Evolutionary conservation across 139 green algal species (phyloP), one percentile per base, ranked within the genome.

Genomic region (Micromonas pusilla): DNA sequence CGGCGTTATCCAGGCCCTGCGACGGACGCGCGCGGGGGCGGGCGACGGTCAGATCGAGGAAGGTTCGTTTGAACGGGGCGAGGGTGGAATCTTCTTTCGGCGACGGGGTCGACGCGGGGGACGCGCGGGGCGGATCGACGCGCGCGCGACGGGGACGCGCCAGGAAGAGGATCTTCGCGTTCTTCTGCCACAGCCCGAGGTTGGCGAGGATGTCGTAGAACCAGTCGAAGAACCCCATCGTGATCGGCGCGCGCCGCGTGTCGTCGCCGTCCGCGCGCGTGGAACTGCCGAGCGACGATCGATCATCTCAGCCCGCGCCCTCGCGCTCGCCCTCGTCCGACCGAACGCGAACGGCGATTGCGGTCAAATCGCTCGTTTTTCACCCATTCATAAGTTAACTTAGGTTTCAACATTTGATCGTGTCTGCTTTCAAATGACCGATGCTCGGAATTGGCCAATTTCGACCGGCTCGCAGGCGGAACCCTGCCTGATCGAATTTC

Each of bases 111-210:
- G n/a, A n/a, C n/a, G n/a, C n/a, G n/a, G n/a, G n/a, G n/a, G n/a
- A n/a, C n/a, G n/a, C n/a, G n/a, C n/a, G n/a, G n/a, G n/a, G n/a
- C n/a, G n/a, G n/a, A n/a, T n/a, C n/a, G n/a, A n/a, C n/a, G n/a
- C n/a, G n/a, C n/a, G n/a, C n/a, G n/a, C 26, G 6, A 39, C 3
- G n/a, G 34, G 26, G 3, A 20, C 84, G 70, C 52, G 92, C 89
- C 83, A 99, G 80, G 73, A 99, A 99, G 30, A 99, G 79, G 78
- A 99, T 99, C 86, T 99, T 99, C 36, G 94, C 96, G 79, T 97
- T 96, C 85, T 99, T 99, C 83, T 97, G 96, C 84, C 93, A 96
- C 38, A 99, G 87, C 2, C 95, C 94, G 25, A 98, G 86, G 2
- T 84, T 90, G 74, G 97, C 97, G 23, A 98, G 86, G 28, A 97